Base-by-base conservation (phyloP, 768 basidiomycete genomes). In the Pleurotus cornucopiae region DNA sequence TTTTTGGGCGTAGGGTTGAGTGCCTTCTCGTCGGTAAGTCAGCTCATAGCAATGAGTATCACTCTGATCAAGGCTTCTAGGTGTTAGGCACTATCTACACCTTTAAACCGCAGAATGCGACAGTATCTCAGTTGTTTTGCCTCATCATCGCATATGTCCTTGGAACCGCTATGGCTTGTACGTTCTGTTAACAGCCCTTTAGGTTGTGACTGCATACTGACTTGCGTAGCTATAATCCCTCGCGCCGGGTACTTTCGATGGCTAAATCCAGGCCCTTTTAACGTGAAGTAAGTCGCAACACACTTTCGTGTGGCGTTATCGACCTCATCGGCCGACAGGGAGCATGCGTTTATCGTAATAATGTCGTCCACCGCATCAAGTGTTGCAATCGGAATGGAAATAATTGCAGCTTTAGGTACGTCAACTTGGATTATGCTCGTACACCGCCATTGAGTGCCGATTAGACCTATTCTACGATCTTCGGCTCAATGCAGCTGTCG, bases 251-350 rank as follows among this genome's bases (percentile, higher is more conserved):
- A 61, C 30, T 82, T 76, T 75, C 64, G 70, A 5, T 77, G 75
- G 62, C 63, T 83, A 3, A 83, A 83, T 59, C 81, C 81, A 11
- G 80, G 81, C 0, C 80, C 81, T 6, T 83, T 83, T 69, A 83
- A 82, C 62, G 78, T 82, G 65, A 81, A 81, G 77, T 75, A 30
- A 45, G 65, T 41, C 7, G 0, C 30, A 34, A 34, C 30, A 34
- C 4, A 25, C 18, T 25, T n/a, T 30, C 21, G 2, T 49, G 18
- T 26, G 18, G 9, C 20, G 21, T 26, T 23, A 13, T 26, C 23
- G 47, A 48, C 14, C 47, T 48, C 30, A 23, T 23, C 14, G 2
- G 6, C 20, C 5, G 11, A 48, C 51, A 71, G 69, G 55, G 81
- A 82, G 61, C 81, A 83, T 58, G 78, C 80, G 0, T 73, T 71